Percentiles rank a stretch among this genome's conserved stretches.
Evolutionary conservation across 2,329 filamentous ascomycete genomes (phyloP).

Genomic region (Scedosporium apiospermum): DNA sequence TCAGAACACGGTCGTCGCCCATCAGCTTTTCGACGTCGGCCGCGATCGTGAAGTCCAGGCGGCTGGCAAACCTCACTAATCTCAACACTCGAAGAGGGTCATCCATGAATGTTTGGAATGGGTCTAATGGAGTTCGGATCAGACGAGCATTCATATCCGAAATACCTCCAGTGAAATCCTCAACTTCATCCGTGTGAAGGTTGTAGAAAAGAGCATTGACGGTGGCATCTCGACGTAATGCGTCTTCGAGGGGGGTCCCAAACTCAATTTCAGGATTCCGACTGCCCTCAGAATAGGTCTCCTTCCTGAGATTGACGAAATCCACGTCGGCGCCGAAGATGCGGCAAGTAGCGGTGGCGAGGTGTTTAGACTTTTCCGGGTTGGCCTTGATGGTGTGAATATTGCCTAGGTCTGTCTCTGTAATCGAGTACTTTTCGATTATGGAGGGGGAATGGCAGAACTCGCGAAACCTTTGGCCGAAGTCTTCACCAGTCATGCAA

Average conservation of each 20-base stretch:
- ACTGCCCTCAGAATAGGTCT: slow-evolving; percentile 82
- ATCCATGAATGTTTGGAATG: slow-evolving; percentile 87
- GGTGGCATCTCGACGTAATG: slow-evolving; percentile 79
- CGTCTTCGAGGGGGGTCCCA: slow-evolving; percentile 84
- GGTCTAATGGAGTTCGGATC: slow-evolving; percentile 79
- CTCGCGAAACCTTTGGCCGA: slow-evolving; percentile 58
- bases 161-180: slow-evolving; percentile 78
- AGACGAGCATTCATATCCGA: slow-evolving; percentile 62
- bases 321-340: slow-evolving; percentile 85
- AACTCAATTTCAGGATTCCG: slow-evolving; percentile 90
- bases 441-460: slow-evolving; percentile 56
- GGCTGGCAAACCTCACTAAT: slow-evolving; percentile 81
- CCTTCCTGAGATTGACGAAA: slow-evolving; percentile 87
- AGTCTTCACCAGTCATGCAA: slow-evolving; percentile 70
- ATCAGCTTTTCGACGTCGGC: slow-evolving; percentile 60
- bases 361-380: slow-evolving; percentile 91
- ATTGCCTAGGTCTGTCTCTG: slow-evolving; percentile 53
- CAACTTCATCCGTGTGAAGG: slow-evolving; percentile 64
- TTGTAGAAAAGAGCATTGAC: slow-evolving; percentile 97
- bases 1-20: slow-evolving; percentile 66
- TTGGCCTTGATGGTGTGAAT: slow-evolving; percentile 87
- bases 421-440: slow-evolving; percentile 49
- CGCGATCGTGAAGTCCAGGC: slow-evolving; percentile 73
- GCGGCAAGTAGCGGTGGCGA: slow-evolving; percentile 81
- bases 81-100: slow-evolving; percentile 82